phyloP scores from a whole-genome alignment of 306 rosid genomes.

The Pterocarpus santalinus region DNA sequence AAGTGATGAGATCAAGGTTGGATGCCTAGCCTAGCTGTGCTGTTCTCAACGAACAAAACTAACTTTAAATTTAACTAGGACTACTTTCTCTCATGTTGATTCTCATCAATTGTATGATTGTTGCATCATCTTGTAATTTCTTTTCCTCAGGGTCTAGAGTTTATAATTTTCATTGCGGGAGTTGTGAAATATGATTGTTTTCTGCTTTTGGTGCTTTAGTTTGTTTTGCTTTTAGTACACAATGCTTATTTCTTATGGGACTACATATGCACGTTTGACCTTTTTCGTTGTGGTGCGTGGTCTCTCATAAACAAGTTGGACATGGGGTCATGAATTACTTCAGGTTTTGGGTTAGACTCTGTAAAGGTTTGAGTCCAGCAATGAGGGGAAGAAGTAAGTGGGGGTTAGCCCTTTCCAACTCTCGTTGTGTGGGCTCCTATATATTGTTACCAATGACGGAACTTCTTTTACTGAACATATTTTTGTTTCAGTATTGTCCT shows the following conservation, averaged over 20 bases:
- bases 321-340: conserved; percentile 49
- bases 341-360: conserved; percentile 16
- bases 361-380: not conserved
- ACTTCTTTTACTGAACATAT: not conserved
- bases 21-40: not conserved
- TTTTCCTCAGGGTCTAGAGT: not conserved
- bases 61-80: not conserved
- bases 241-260: conserved; percentile 22
- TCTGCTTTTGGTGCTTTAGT: conserved; percentile 16
- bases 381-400: not conserved
- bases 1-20: not conserved
- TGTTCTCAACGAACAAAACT: not conserved
- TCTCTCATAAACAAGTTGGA: conserved; percentile 29
- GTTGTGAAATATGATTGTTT: conserved; percentile 13
- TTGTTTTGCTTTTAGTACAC: conserved; percentile 39
- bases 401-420: conserved; percentile 16
- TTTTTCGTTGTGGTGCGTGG: conserved; percentile 31
- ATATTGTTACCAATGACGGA: not conserved
- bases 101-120: not conserved
- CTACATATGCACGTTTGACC: conserved; percentile 18
- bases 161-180: conserved; percentile 3
- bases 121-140: not conserved
- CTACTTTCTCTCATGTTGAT: not conserved
- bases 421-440: not conserved
- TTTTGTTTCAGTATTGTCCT: not conserved